Evolutionary conservation across 352 stramenopile species (phyloP), one percentile per base, ranked within the genome.

Genomic region (Pythium phragmiticola): DNA sequence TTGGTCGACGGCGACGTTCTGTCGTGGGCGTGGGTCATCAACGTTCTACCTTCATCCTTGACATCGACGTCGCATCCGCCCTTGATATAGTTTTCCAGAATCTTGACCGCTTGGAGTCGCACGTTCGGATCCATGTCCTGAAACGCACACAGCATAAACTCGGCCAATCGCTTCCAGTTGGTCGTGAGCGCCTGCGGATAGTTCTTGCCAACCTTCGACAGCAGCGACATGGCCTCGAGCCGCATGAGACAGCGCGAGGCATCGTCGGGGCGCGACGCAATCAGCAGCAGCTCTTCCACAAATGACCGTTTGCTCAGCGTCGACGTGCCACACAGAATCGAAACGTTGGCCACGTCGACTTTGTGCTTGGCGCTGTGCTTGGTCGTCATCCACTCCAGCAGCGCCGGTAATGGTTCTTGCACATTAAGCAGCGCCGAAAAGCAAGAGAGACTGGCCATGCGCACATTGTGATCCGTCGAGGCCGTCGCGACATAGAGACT

Each of bases 41-140:
- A 4, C 23, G 26, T 4, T 8, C 11, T 46, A 14, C 33, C 39
- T 45, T 26, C 33, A 4, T 19, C 2, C 12, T 19, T 11, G 41
- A 28, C 33, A 2, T 57, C 47, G 2, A 21, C 12, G 13, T 69
- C 63, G 43, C 48, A 33, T 8, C 63, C 55, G n/a, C 84, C 85
- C 53, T 94, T 90, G 63, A 95, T 90, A 60, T 95, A 94, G 56
- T 94, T 93, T 57, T 95, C 87, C 57, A 95, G 43, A 47, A 95
- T 92, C 57, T 95, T 95, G 4, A 95, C 80, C 1, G 87, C 87
- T 79, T 95, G 87, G 0, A 95, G 72, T 0, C 87, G 87, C 45
- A 95, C 82, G 57, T 94, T 94, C 3, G 86, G 81, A 49, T 95
- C 87, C 61, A 88, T 73, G 36, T 95, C 87, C 75, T 91, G 84